These are phyloP conservation scores for Geoglossum glabrum DNA, from an alignment of 495 filamentous ascomycete genomes.

Conservation along the genomic window DNA sequence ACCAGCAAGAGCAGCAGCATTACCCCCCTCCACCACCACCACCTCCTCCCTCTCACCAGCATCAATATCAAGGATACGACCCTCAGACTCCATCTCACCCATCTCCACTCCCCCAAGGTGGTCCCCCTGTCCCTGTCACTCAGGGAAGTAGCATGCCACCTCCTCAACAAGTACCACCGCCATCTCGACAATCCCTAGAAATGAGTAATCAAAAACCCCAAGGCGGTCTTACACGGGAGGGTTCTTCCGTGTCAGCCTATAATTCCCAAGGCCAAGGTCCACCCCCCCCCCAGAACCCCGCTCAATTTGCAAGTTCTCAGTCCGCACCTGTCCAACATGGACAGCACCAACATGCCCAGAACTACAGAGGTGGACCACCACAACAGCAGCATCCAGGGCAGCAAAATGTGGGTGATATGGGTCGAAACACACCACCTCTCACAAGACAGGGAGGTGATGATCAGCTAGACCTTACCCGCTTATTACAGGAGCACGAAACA, in stretches of 20 bases:
- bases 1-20: not conserved
- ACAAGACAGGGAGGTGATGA: slow-evolving; percentile 1
- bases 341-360: not conserved
- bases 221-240: not conserved
- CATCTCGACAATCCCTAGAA: slow-evolving; percentile 3
- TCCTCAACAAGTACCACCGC: not conserved
- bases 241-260: slow-evolving; percentile 4
- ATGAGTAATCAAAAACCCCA: not conserved
- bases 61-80: not conserved
- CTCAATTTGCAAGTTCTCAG: slow-evolving; percentile 2
- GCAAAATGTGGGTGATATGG: not conserved
- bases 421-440: slow-evolving; percentile 2
- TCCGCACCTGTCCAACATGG: not conserved
- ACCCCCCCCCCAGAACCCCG: not conserved
- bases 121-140: not conserved
- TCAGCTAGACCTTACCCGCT: not conserved
- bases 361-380: slow-evolving; percentile 2
- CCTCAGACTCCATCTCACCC: not conserved
- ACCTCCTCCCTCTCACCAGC: not conserved
- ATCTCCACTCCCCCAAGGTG: not conserved
- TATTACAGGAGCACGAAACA: slow-evolving; percentile 2
- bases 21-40: not conserved
- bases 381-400: slow-evolving; percentile 5
- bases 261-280: not conserved
- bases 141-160: not conserved